Conservation (phyloP, 768 basidiomycete species). For the Lactarius indigo region DNA sequence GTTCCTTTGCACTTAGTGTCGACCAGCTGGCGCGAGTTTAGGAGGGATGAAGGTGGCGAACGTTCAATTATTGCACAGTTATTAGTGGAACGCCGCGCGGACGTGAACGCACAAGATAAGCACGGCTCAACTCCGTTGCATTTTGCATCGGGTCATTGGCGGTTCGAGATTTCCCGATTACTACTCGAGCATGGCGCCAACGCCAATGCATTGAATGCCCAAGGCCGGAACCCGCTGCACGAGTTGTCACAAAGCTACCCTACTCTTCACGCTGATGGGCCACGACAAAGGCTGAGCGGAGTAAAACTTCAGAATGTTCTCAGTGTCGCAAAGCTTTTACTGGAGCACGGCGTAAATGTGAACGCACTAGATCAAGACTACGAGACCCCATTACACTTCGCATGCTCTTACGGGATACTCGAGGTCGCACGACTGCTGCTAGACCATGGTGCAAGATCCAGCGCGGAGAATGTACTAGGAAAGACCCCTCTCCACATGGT, state of each 20-base stretch:
- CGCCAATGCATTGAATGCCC: background rate
- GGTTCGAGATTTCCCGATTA: background rate
- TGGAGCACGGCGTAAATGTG: background rate
- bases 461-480: background rate
- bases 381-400: background rate
- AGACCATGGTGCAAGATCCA: background rate
- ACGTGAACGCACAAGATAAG: background rate
- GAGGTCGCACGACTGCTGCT: background rate
- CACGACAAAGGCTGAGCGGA: no score
- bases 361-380: background rate
- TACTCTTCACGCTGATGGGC: no score
- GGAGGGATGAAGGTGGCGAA: background rate
- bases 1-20: background rate
- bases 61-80: background rate
- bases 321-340: background rate
- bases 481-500: background rate
- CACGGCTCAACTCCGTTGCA: background rate
- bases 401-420: background rate
- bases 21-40: background rate
- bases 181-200: background rate
- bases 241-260: background rate
- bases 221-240: background rate
- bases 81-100: background rate
- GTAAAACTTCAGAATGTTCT: background rate
- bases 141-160: background rate